Evolutionary conservation across 768 basidiomycete genomes (phyloP), one percentile per base, ranked within the genome.

Genomic region (Wakefieldia striispora): DNA sequence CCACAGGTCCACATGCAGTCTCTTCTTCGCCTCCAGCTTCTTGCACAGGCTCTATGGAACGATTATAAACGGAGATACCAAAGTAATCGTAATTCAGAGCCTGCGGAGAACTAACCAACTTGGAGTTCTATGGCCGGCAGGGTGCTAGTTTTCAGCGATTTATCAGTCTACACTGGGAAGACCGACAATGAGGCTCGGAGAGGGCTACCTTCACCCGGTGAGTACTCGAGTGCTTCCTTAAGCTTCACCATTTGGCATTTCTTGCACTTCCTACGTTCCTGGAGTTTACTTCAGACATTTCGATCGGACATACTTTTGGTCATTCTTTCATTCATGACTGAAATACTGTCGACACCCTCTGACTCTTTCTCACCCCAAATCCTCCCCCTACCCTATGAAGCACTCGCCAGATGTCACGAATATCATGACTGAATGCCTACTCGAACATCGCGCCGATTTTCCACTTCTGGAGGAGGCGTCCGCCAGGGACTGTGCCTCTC

Each of bases 351-450:
- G 50, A 43, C 45, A 39, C 29, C 33, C 21, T 54, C 40, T 45
- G 36, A 37, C 53, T 17, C 33, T 37, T 36, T 24, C 47, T 51
- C 13, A 33, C 43, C 33, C 8, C 29, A 40, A 19, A 26, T 34
- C 24, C 35, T 4, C 38, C 40, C 47, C 27, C 44, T 33, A 10
- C 39, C 20, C 12, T 40, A 38, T 31, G 33, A 51, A 64, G 59
- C 24, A 26, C 43, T 41, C 45, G 10, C 57, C 52, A 52, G 50
- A 27, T 51, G 53, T 55, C 16, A 59, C 49, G 62, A 62, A 46
- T 47, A 5, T 56, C 40, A 63, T 65, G 62, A 49, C 44, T 8
- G 47, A 36, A 59, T 40, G 47, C 38, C 50, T 42, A 40, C 47
- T 40, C 27, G 40, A 53, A 47, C 34, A 27, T 23, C 49, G 47